Evolutionary conservation across 2,329 filamentous ascomycete species (phyloP).

Genomic region (Aspergillus sp.): DNA sequence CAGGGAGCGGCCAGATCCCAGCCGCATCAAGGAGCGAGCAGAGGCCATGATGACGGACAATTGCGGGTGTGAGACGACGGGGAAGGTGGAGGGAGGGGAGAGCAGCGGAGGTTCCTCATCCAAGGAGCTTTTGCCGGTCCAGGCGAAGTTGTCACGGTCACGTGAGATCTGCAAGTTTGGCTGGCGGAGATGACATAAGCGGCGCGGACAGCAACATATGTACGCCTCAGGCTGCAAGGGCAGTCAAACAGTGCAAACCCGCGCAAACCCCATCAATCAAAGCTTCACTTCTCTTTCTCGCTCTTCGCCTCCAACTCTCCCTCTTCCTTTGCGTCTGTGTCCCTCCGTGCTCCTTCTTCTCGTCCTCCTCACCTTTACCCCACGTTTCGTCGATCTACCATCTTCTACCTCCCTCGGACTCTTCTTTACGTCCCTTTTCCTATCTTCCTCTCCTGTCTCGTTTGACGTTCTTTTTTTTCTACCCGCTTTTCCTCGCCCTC

Average conservation of each 20-base stretch:
- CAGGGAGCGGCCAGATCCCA: constrained; percentile 44
- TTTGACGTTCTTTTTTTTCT: constrained; percentile 4
- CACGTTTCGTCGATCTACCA: constrained; percentile 11
- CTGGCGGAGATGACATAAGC: constrained; percentile 18
- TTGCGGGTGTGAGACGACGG: constrained; percentile 16
- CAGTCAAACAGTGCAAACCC: constrained; percentile 26
- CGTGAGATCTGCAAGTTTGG: constrained; percentile 25
- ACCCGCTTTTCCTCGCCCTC: constrained; percentile 12
- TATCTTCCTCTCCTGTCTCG: constrained; percentile 3
- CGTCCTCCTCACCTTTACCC: constrained; percentile 18
- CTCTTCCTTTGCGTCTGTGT: constrained; percentile 19
- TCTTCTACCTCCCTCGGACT: constrained; percentile 17
- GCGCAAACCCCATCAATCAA: constrained; percentile 23
- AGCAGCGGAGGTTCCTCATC: constrained; percentile 20
- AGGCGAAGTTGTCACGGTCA: constrained; percentile 17
- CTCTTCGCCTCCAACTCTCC: constrained; percentile 25
- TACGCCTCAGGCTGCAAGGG: not conserved
- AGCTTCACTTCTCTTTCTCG: constrained; percentile 24
- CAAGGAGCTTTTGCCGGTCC: constrained; percentile 27
- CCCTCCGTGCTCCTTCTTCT: constrained; percentile 17
- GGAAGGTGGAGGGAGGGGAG: constrained; percentile 23
- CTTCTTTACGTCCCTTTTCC: constrained; percentile 7
- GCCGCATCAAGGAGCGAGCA: constrained; percentile 47
- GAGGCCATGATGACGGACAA: constrained; percentile 43
- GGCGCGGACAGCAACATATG: not conserved